Base-by-base conservation (phyloP, 257 asterid genomes). In the Linaria vulgaris region DNA sequence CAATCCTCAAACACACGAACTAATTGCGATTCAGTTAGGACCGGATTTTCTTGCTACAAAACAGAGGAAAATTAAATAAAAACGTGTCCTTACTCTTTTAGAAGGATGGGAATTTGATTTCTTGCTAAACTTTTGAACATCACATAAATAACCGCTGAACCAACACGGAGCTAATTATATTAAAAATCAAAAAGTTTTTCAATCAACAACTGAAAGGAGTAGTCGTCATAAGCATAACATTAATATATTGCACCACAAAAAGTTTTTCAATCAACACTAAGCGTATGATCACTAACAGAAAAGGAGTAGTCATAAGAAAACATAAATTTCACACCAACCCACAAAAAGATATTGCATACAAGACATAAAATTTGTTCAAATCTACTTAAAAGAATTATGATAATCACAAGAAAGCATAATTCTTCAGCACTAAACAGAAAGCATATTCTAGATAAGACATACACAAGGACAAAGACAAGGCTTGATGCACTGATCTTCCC, bases 391-490 rank as follows among this genome's bases (percentile, higher is more conserved):
- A 48, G 7, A 45, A 16, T 22, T 67, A 38, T 52, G 54, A 15
- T 44, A 8, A 60, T 43, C 65, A 25, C 10, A 17, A 25, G n/a
- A 17, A 64, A 34, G 25, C 41, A 56, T 11, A 47, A 14, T 47
- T 27, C 31, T 50, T 70, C 37, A 55, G 62, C 67, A 69, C 20
- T 43, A 65, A 46, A 34, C 43, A 44, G 25, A 27, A 53, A 55
- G 62, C 68, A 56, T 16, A 58, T 51, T 62, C 30, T 41, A 14
- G 41, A 63, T 25, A 70, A 61, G 58, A 45, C 48, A 30, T 61
- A 46, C 39, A 41, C 38, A 50, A 61, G 57, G 55, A 39, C 27
- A 61, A 61, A 61, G 65, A 55, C 41, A 61, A 48, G 58, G 44
- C 49, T 39, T 43, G 13, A 58, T 27, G 43, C 57, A 59, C 23